phyloP scores from a whole-genome alignment of 257 asterid genomes.

The Penstemon barbatus region DNA sequence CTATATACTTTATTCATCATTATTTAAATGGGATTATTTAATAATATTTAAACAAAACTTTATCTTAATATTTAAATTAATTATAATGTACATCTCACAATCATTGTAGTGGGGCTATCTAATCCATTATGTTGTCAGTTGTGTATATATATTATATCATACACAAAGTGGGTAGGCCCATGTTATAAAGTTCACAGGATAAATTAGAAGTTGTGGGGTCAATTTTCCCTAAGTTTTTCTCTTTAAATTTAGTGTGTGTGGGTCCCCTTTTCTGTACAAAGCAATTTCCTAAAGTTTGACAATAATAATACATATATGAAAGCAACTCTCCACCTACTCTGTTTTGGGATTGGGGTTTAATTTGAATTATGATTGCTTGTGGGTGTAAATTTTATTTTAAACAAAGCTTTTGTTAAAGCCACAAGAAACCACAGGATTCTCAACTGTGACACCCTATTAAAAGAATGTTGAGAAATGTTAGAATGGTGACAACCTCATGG shows the following conservation, averaged over 20 bases:
- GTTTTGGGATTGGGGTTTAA: not conserved
- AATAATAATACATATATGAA: constrained; percentile 59
- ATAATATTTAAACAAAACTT: not conserved
- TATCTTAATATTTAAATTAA: not conserved
- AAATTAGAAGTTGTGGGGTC: constrained; percentile 53
- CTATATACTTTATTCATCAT: not conserved
- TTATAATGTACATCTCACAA: not conserved
- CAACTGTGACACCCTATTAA: constrained; percentile 1
- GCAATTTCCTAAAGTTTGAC: constrained; percentile 62
- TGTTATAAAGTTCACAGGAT: constrained; percentile 23
- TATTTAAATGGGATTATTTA: not conserved
- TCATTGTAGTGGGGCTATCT: constrained; percentile 46
- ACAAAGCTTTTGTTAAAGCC: constrained; percentile 29
- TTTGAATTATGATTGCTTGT: constrained; percentile 42
- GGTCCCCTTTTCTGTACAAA: constrained; percentile 43
- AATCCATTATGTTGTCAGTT: constrained; percentile 32
- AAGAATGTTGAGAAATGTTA: not conserved
- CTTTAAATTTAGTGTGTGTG: constrained; percentile 40
- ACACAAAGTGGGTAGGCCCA: constrained; percentile 29
- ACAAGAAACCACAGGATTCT: constrained; percentile 37
- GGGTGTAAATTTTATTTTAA: constrained; percentile 26
- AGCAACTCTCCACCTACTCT: constrained; percentile 51
- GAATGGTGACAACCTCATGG: constrained; percentile 3
- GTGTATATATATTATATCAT: not conserved
- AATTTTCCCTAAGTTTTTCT: constrained; percentile 26